Evolutionary conservation across 106 monocot species (phyloP).

Genomic region (Gastrodia elata): DNA sequence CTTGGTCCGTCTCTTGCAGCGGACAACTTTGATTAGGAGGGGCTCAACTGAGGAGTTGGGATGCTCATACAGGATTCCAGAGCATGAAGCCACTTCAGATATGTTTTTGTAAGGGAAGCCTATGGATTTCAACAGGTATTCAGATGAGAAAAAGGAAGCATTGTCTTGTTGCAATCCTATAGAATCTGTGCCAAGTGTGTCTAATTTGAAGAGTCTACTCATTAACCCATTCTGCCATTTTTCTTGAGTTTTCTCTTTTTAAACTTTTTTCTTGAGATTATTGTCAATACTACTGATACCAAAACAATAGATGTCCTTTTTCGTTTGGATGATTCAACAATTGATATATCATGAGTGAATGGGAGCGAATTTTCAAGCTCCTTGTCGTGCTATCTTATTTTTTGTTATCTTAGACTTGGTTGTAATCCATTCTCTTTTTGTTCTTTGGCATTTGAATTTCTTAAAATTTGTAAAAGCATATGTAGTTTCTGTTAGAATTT

Average conservation of each 20-base stretch:
- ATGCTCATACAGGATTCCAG: conserved; percentile 27
- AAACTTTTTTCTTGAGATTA: neutral
- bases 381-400: no score
- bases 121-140: neutral
- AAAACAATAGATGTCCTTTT: neutral
- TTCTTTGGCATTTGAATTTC: no score
- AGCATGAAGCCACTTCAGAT: conserved; percentile 28
- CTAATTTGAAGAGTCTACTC: neutral
- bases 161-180: neutral
- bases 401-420: no score
- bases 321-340: neutral
- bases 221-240: neutral
- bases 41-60: conserved; percentile 48
- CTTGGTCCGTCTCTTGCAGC: conserved; percentile 38
- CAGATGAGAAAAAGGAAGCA: conserved; percentile 1
- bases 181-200: neutral
- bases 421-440: no score
- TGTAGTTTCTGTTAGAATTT: no score
- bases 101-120: conserved; percentile 7
- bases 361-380: neutral
- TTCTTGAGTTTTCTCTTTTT: neutral
- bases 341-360: neutral
- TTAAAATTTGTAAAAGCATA: no score
- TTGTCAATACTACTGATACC: neutral
- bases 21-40: conserved; percentile 34